Base-by-base conservation (phyloP, 1,284 basidiomycete genomes). In the Porodaedalea pini region DNA sequence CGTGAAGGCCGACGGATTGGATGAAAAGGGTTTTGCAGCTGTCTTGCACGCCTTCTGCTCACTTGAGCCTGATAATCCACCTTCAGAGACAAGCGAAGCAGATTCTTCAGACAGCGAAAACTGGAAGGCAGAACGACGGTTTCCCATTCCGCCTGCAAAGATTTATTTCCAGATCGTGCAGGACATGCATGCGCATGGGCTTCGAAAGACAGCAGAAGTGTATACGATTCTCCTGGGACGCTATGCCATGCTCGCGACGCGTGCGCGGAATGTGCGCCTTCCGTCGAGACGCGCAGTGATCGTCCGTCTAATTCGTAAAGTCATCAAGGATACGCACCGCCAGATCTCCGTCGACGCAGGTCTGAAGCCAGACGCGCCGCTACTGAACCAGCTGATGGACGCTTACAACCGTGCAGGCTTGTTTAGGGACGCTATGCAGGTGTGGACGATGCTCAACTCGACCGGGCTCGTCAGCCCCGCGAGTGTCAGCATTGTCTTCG, bases 351-450 rank as follows among this genome's bases (percentile, higher is more conserved):
- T 94, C 41, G 93, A 97, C 66, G 77, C 85, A 7, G 77, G 79
- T 17, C 74, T 96, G 60, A 79, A 82, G 19, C 90, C 92, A 2
- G 88, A 94, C 65, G 76, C 84, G 10, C 72, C 76, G 1, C 77
- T 94, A n/a, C 86, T 90, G 78, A 96, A 94, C 67, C 83, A 91
- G 63, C 75, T 98, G 58, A 93, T 98, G 90, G 85, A 92, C 68
- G 88, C 92, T 1, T 98, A 97, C 71, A 85, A 90, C 64, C 84
- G 85, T 21, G 78, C 86, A 3, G 86, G 84, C 2, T 84, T 82
- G 56, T 87, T 85, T 58, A 74, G 73, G 0, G 85, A 90, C 60
- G 87, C 90, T 6, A 83, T 85, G 64, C 79, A 85, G 29, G 79
- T 97, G 10, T 98, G 94, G 93, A 84, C 93, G 61, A 78, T 81